Base-by-base conservation (phyloP, 1,139 yeast species). In the Sugiyamaella grinbergsii region DNA sequence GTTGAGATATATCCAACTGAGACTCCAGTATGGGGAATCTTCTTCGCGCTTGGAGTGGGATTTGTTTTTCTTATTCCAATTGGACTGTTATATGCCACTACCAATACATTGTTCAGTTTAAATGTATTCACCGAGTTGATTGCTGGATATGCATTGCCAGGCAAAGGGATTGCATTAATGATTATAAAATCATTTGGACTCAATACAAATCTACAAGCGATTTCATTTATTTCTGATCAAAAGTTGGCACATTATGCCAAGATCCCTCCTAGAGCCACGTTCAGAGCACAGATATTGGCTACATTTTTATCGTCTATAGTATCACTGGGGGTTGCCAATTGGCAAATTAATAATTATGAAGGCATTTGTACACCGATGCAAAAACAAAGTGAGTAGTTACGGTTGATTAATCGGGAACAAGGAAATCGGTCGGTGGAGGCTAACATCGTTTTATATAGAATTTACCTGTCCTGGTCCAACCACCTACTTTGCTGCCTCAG, bases 111-210 rank as follows among this genome's bases (percentile, higher is more conserved):
- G 20, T 70, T 81, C 76, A 82, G 82, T 29, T 71, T 81, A 54
- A 80, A 81, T 56, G 81, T 82, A 3, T 67, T 82, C 55, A 81
- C 79, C 37, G 85, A 82, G 63, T 70, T 82, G 58, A 75, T 82
- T 53, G 71, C 79, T 47, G 88, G 88, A 19, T 80, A 80, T 58
- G 82, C 83, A 2, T 57, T 82, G 31, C 86, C 85, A 26, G 85
- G 85, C 45, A 80, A 81, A 51, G 83, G 83, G 39, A 68, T 74
- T 45, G 86, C 86, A 1, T 67, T 81, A 56, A 81, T 78, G 76
- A 74, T 79, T 29, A 68, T 81, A 56, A 81, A 82, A 62, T 80
- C 83, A 1, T 73, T 74, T 54, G 86, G 85, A 23, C 75, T 75
- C 59, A 81, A 80, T 62, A 79, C 79, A 53, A 79, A 78, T 61